A percentile compares a stretch with the other conserved stretches of the same genome.
phyloP scores from a whole-genome alignment of 2,329 filamentous ascomycete species.

The Fusarium sp. region DNA sequence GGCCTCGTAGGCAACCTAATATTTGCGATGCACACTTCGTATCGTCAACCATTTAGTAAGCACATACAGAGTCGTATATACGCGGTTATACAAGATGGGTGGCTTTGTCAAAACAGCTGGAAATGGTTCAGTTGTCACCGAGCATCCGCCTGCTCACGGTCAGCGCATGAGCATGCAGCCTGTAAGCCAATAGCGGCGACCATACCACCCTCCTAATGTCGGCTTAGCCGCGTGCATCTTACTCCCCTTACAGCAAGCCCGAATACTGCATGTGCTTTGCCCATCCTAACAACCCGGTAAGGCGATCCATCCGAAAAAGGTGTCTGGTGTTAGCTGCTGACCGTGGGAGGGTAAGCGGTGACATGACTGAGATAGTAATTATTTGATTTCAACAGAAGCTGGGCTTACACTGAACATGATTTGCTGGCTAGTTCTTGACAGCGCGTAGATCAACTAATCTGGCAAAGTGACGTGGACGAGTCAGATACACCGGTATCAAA shows the following conservation, averaged over 20 bases:
- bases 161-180: background rate
- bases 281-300: background rate
- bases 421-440: background rate
- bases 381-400: constrained; percentile 1
- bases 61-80: background rate
- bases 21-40: background rate
- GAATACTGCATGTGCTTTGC: background rate
- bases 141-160: background rate
- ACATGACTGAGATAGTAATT: constrained; percentile 4
- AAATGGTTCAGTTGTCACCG: constrained; percentile 13
- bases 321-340: background rate
- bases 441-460: constrained; percentile 1
- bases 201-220: background rate
- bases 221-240: background rate
- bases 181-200: constrained; percentile 5
- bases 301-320: background rate
- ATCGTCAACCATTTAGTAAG: constrained; percentile 4
- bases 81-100: background rate
- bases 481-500: too few relatives aligned
- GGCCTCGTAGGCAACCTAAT: constrained; percentile 2
- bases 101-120: background rate
- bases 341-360: constrained; percentile 5
- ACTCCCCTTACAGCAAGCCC: background rate
- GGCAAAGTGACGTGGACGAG: background rate
- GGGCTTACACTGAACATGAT: background rate